Base-by-base conservation (phyloP, 1,139 yeast genomes). In the Pichia sp. region DNA sequence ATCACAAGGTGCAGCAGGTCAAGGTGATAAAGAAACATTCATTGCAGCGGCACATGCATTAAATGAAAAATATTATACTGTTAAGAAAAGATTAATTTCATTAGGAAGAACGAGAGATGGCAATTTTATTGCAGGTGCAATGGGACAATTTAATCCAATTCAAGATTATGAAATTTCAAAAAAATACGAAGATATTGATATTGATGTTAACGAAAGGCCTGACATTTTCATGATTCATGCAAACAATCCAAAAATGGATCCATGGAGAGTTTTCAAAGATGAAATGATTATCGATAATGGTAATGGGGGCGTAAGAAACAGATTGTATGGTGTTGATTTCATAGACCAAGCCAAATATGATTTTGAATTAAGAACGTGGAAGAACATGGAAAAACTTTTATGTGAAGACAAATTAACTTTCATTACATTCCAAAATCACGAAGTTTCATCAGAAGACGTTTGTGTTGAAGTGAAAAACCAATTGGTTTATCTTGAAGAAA, bases 21-120 rank as follows among this genome's bases (percentile, higher is more conserved):
- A 85, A 64, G 95, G 95, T 48, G 95, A 87, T 60, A 87, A 86
- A 59, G 96, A 87, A 57, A 85, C 95, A 0, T 86, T 84, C 55
- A 65, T 84, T 41, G 89, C 95, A 0, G 89, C 91, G 0, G 80
- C 93, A 1, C 72, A 73, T 34, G 85, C 82, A 1, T 62, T 80
- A 40, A 64, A 66, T 9, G 73, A 77, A 38, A 68, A 76, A 2
- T 80, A 67, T 49, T 83, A 85, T 55, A 91, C 82, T 60, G 87
- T 84, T n/a, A 72, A 75, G 32, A 69, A 70, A 47, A 50, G 52
- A 28, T 53, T 55, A 19, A 42, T 45, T 27, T 45, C 53, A 32
- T 34, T 57, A 30, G 62, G 62, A 10, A 73, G 78, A 14, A 57
- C 51, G 44, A 48, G 50, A 15, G 25, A 37, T 23, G 43, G 54